These are phyloP conservation scores for Gaeumannomyces tritici DNA, from an alignment of 2,329 filamentous ascomycete species.

Conservation along the genomic window DNA sequence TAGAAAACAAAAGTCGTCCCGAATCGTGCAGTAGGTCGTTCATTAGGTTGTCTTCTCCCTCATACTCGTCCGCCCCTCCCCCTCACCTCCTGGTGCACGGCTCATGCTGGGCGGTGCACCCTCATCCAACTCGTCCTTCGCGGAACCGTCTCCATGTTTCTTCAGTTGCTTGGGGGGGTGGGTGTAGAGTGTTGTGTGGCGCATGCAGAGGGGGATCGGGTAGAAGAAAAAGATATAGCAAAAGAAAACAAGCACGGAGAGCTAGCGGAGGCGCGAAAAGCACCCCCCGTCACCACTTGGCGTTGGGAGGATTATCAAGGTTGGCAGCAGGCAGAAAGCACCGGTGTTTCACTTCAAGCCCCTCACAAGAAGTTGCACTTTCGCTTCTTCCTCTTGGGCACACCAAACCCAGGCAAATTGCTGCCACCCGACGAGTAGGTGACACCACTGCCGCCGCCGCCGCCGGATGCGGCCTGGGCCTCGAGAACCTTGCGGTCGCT, in stretches of 20 bases:
- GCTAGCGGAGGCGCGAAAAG: not conserved
- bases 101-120: not conserved
- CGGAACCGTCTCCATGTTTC: not conserved
- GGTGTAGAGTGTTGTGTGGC: not conserved
- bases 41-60: not conserved
- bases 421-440: constrained; percentile 19
- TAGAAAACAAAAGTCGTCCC: not conserved
- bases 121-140: not conserved
- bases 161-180: not conserved
- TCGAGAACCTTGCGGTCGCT: constrained; percentile 62
- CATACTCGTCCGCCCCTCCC: not conserved
- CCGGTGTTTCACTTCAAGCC: constrained; percentile 5
- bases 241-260: constrained; percentile 2
- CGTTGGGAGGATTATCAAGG: not conserved
- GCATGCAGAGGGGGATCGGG: not conserved
- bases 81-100: not conserved
- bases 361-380: constrained; percentile 69
- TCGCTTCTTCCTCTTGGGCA: constrained; percentile 71
- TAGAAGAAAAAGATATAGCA: constrained; percentile 5
- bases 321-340: not conserved
- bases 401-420: constrained; percentile 25
- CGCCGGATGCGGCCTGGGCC: constrained; percentile 29
- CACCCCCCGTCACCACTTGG: not conserved
- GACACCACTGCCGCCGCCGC: constrained; percentile 20
- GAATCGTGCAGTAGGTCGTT: not conserved